Conservation (phyloP, 441 rosid genomes). For the Adansonia rubrostipa region DNA sequence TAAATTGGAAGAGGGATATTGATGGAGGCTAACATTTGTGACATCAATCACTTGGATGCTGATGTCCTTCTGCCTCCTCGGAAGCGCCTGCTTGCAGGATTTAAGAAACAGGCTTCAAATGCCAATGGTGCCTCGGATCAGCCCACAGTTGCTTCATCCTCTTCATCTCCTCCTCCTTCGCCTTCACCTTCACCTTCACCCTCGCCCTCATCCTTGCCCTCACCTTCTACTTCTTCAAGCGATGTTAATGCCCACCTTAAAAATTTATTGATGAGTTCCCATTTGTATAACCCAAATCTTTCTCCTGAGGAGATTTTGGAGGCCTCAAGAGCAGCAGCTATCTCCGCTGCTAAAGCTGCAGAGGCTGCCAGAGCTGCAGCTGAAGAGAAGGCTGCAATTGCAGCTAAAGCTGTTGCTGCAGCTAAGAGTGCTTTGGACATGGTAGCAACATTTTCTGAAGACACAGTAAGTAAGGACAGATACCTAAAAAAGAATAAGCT, state of each 20-base stretch:
- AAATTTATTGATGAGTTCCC: constrained; percentile 48
- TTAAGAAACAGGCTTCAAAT: constrained; percentile 75
- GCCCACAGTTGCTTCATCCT: constrained; percentile 49
- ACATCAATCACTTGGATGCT: constrained; percentile 70
- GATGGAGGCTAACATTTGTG: constrained; percentile 76
- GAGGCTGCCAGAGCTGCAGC: constrained; percentile 82
- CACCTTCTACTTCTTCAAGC: constrained; percentile 41
- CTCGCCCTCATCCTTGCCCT: neutral
- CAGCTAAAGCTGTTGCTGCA: constrained; percentile 72
- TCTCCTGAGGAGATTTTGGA: constrained; percentile 69
- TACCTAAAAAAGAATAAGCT: constrained; percentile 63
- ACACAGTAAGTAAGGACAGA: constrained; percentile 48
- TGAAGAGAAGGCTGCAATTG: constrained; percentile 76
- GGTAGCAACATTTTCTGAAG: constrained; percentile 66
- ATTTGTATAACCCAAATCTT: constrained; percentile 41
- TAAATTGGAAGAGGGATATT: constrained; percentile 9
- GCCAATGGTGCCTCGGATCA: constrained; percentile 44
- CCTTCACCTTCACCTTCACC: neutral
- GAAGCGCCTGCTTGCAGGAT: constrained; percentile 91
- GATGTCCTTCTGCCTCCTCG: constrained; percentile 90
- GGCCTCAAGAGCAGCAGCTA: constrained; percentile 64
- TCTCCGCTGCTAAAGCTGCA: constrained; percentile 61
- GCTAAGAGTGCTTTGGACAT: constrained; percentile 83
- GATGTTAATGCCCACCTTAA: constrained; percentile 59
- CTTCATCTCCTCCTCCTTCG: constrained; percentile 42